Conservation (phyloP, 805 yeast species). For the Lipomyces oligophaga region DNA sequence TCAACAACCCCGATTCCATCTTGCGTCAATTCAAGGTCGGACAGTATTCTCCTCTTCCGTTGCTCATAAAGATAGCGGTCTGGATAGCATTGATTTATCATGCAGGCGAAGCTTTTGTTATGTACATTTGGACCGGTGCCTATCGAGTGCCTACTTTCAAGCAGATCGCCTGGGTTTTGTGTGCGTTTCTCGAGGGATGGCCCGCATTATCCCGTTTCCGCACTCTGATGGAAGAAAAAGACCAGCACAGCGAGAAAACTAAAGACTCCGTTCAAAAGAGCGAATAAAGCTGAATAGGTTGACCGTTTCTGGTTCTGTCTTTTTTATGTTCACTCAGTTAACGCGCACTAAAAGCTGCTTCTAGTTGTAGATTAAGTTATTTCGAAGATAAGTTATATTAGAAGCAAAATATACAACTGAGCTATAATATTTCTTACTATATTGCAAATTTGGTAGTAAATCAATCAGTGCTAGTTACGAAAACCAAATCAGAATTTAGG, state of each 20-base stretch:
- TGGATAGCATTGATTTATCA: constrained; percentile 22
- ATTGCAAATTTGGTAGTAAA: no score
- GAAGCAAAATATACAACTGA: background rate
- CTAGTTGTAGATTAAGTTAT: background rate
- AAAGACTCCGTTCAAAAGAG: constrained; percentile 18
- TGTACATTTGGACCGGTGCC: constrained; percentile 28
- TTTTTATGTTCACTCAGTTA: no score
- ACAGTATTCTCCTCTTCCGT: constrained; percentile 7
- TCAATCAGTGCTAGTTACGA: no score
- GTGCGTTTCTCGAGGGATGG: constrained; percentile 28
- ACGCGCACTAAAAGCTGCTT: no score
- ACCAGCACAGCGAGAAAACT: constrained; percentile 21
- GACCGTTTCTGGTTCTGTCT: no score
- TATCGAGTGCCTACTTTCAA: constrained; percentile 27
- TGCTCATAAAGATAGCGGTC: constrained; percentile 11
- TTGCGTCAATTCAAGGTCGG: constrained; percentile 10
- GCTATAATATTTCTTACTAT: no score
- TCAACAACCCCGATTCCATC: constrained; percentile 12
- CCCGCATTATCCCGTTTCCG: constrained; percentile 27
- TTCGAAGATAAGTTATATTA: background rate
- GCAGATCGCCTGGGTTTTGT: constrained; percentile 25
- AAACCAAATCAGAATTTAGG: no score
- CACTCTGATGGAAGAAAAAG: constrained; percentile 26
- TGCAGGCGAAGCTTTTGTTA: constrained; percentile 17
- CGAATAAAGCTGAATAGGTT: no score